Percentiles rank a stretch among this genome's conserved stretches.
Evolutionary conservation across 352 stramenopile species (phyloP).

Genomic region (Saprolegnia diclina): DNA sequence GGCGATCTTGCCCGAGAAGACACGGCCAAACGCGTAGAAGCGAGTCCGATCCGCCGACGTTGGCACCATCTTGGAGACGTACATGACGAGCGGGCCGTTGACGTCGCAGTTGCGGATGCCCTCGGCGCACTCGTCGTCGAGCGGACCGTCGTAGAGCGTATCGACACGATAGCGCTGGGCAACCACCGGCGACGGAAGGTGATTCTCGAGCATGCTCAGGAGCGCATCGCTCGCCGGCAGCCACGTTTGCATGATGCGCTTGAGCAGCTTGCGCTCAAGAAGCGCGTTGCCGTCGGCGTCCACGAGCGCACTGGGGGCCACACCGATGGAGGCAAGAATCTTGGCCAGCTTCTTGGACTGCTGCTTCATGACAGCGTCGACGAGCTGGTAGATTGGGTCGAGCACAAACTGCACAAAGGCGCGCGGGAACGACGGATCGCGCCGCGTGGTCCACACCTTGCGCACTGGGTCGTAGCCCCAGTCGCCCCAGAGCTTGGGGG

Average conservation of each 20-base stretch:
- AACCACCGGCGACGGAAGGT: constrained; percentile 83
- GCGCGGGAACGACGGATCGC: constrained; percentile 72
- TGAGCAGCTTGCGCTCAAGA: constrained; percentile 45
- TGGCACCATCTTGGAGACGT: constrained; percentile 94
- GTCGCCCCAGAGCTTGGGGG: constrained; percentile 90
- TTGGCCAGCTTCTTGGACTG: constrained; percentile 85
- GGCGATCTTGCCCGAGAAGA: constrained; percentile 89
- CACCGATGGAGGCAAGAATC: constrained; percentile 61
- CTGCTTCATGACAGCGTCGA: constrained; percentile 88
- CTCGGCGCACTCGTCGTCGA: constrained; percentile 85
- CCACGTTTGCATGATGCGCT: constrained; percentile 91
- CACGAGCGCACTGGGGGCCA: constrained; percentile 57
- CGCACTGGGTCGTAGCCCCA: constrained; percentile 59
- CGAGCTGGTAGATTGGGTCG: constrained; percentile 80
- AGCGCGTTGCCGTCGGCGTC: constrained; percentile 77
- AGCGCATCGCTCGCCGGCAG: constrained; percentile 88
- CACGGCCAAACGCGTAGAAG: constrained; percentile 92
- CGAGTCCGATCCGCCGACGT: constrained; percentile 82
- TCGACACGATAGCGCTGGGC: constrained; percentile 89
- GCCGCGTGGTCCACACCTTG: constrained; percentile 81
- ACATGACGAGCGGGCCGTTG: constrained; percentile 87
- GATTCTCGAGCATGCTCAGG: constrained; percentile 92
- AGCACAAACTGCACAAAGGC: constrained; percentile 93
- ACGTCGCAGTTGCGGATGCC: constrained; percentile 90
- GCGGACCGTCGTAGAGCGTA: constrained; percentile 88